Conservation (phyloP, 306 rosid species). For the Senna tora region DNA sequence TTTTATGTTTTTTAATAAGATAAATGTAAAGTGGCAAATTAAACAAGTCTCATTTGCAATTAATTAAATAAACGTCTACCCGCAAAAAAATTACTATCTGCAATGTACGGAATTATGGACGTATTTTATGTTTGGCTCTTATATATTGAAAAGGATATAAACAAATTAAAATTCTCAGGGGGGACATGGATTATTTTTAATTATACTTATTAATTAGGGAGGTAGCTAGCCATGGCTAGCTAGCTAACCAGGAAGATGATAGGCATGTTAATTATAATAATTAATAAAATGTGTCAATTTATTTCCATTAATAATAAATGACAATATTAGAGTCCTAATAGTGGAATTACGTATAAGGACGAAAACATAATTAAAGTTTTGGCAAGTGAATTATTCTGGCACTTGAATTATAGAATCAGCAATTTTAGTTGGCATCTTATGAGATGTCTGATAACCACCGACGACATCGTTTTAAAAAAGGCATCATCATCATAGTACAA, state of each 20-base stretch:
- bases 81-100: no score
- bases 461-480: neutral
- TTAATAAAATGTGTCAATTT: conserved; percentile 21
- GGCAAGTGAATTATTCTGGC: neutral
- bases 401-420: conserved; percentile 7
- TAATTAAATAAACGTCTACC: no score
- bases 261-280: neutral
- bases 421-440: conserved; percentile 23
- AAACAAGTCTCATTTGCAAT: no score
- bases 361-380: neutral
- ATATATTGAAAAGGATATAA: neutral
- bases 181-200: neutral
- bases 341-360: conserved; percentile 4
- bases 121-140: neutral
- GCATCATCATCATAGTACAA: neutral
- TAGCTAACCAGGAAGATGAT: neutral
- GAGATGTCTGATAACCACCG: neutral
- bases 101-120: no score
- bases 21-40: no score
- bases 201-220: neutral
- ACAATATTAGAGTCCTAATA: conserved; percentile 17
- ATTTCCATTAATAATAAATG: neutral
- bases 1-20: no score
- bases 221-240: neutral
- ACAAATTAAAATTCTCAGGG: neutral